Percentiles rank a stretch among this genome's conserved stretches.
Evolutionary conservation across 169 alveolate species (phyloP).

Genomic region (Plasmodium gonderi): DNA sequence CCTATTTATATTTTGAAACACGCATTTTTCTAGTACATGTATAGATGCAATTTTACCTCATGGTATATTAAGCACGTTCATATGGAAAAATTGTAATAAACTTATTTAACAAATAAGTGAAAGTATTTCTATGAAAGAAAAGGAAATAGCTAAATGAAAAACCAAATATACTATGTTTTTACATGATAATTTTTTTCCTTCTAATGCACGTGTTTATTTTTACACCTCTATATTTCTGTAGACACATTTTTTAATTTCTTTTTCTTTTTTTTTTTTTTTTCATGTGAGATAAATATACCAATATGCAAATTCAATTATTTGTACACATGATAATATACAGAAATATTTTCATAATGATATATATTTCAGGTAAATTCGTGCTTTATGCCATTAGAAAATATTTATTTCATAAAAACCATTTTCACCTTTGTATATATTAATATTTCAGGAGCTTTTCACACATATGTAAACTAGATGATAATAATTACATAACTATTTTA

Average conservation of each 20-base stretch:
- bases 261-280: background rate
- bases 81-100: background rate
- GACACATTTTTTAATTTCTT: background rate
- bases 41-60: background rate
- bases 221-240: background rate
- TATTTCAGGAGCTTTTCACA: background rate
- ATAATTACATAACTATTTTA: too few relatives aligned
- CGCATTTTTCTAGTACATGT: background rate
- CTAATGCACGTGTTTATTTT: background rate
- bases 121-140: background rate
- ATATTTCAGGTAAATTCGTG: background rate
- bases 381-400: background rate
- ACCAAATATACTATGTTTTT: background rate
- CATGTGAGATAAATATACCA: background rate
- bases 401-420: background rate
- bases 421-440: background rate
- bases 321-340: background rate
- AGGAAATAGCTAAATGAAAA: background rate
- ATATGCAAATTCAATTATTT: background rate
- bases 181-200: background rate
- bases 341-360: background rate
- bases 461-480: background rate
- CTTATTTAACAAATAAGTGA: background rate
- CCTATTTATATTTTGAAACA: background rate
- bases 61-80: background rate